Evolutionary conservation across 2,329 filamentous ascomycete species (phyloP), one percentile per base, ranked within the genome.

Genomic region (Colletotrichum truncatum): DNA sequence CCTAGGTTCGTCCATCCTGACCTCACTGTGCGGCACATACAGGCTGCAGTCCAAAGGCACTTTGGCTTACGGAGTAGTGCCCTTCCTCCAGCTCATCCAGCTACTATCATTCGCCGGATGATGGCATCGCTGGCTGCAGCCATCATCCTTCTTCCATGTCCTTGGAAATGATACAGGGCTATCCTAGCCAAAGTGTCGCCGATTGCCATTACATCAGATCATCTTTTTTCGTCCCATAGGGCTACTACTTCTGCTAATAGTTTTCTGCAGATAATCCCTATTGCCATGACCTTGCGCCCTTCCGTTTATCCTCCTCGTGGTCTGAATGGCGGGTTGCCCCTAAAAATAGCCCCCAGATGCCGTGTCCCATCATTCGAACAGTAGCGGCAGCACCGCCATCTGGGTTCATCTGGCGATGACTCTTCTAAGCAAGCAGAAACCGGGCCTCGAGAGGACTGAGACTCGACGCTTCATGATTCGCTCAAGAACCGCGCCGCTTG

Each of bases 311-410:
- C 25, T 49, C 14, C 21, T 43, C 43, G 34, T 43, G 9, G 30
- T 39, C 18, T 21, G n/a, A n/a, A n/a, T n/a, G n/a, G n/a, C n/a
- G n/a, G 12, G 39, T 9, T 28, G n/a, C n/a, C 32, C 41, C 60
- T 46, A 65, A 65, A 65, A 62, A 65, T 65, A 65, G 62, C 34
- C 49, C 62, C 34, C 56, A 55, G 16, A 32, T 32, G 25, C 25
- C 21, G 32, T 39, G 26, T 12, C 5, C 26, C 25, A 23, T 16
- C 36, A 18, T 30, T 18, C 14, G 34, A 11, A 36, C 52, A 45
- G 11, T 41, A 43, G 52, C 25, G 52, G 4, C 36, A 9, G 36
- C 52, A 43, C 25, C 39, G n/a, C 10, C 26, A 18, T 14, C 52
- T 23, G 32, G 30, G 7, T 23, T 21, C 21, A 9, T 16, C 18